Evolutionary conservation across 352 stramenopile genomes (phyloP), one percentile per base, ranked within the genome.

Genomic region (Globisporangium camurandrum): DNA sequence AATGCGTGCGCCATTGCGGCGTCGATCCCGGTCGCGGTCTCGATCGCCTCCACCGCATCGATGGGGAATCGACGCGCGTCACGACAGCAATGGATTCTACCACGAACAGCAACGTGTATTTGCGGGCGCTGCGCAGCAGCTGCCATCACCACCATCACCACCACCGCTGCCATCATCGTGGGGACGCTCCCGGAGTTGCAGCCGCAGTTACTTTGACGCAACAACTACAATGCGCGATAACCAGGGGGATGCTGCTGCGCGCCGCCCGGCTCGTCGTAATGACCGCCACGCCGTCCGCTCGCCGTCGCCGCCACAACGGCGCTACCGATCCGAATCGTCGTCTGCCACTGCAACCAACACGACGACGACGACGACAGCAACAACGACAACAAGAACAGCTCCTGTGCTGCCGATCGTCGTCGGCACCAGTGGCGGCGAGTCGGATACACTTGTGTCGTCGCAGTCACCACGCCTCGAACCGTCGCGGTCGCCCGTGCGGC

Each of bases 161-260:
- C n/a, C n/a, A n/a, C n/a, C n/a, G n/a, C n/a, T n/a, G n/a, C n/a
- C n/a, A n/a, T n/a, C n/a, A n/a, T n/a, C n/a, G n/a, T n/a, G n/a
- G n/a, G n/a, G 19, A 14, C 43, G 19, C 6, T 49, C 43, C 7
- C 54, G 50, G 1, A 66, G 58, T 34, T 56, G 61, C 5, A 71
- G 62, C 59, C 59, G 59, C 12, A 75, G 69, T 34, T n/a, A n/a
- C n/a, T n/a, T n/a, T n/a, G n/a, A n/a, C n/a, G n/a, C n/a, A n/a
- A n/a, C n/a, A n/a, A n/a, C n/a, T n/a, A n/a, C n/a, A n/a, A n/a
- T n/a, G n/a, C n/a, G n/a, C n/a, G n/a, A n/a, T n/a, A n/a, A n/a
- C n/a, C n/a, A n/a, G n/a, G n/a, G n/a, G n/a, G n/a, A n/a, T n/a
- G n/a, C n/a, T n/a, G n/a, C n/a, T n/a, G n/a, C n/a, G n/a, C n/a